These are phyloP conservation scores for Adiantum capillusveneris DNA, from an alignment of 75 land plant genomes.

Conservation along the genomic window DNA sequence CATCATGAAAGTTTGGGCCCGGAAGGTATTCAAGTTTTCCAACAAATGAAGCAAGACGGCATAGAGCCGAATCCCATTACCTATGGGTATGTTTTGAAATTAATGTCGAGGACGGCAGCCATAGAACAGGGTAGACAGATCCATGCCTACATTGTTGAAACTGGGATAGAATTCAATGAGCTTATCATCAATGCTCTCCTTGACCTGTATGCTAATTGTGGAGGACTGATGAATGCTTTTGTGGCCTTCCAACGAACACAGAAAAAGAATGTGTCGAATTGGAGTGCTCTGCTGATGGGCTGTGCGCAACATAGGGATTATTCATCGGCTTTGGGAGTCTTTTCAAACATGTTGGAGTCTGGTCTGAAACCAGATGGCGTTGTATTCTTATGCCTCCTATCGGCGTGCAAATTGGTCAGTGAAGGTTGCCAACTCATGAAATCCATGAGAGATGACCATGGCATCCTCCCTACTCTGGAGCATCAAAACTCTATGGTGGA, in stretches of 20 bases:
- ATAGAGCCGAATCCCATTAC: slow-evolving; percentile 51
- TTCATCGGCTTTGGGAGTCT: neutral
- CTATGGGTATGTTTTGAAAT: slow-evolving; percentile 64
- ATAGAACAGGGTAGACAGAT: slow-evolving; percentile 45
- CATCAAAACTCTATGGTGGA: slow-evolving; percentile 63
- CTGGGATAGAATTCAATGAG: neutral
- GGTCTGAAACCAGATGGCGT: slow-evolving; percentile 4
- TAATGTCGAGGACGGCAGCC: slow-evolving; percentile 56
- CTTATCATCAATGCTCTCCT: neutral
- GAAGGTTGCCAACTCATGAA: slow-evolving; percentile 38
- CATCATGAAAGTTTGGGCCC: slow-evolving; percentile 35
- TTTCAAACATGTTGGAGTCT: neutral
- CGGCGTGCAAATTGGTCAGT: slow-evolving; percentile 10
- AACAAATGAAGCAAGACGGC: slow-evolving; percentile 50
- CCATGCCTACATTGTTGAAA: slow-evolving; percentile 39
- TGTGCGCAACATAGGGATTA: neutral
- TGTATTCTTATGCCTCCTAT: neutral
- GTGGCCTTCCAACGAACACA: neutral
- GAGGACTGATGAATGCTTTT: neutral
- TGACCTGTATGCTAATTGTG: slow-evolving; percentile 6
- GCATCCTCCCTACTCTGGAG: slow-evolving; percentile 44
- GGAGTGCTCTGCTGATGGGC: neutral
- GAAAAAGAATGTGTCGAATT: neutral
- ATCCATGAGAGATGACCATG: slow-evolving; percentile 37
- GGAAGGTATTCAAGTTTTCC: slow-evolving; percentile 56